Base-by-base conservation (phyloP, 1,139 yeast genomes). In the Lodderomyces orthopsilosis region DNA sequence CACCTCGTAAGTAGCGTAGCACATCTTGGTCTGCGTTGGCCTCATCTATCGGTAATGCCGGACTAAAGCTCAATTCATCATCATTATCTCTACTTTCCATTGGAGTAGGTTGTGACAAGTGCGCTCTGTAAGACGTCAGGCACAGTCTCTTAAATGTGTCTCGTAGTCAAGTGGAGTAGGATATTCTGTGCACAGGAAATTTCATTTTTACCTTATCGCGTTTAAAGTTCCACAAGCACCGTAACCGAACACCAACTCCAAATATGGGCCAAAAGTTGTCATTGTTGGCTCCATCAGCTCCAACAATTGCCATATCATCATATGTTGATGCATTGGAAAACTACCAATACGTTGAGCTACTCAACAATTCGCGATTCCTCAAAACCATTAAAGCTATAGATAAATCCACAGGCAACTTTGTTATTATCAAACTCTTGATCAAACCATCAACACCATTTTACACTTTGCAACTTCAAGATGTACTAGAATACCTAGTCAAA, bases 231-330 rank as follows among this genome's bases (percentile, higher is more conserved):
- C n/a, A n/a, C n/a, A n/a, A n/a, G n/a, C n/a, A n/a, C n/a, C n/a
- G n/a, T n/a, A n/a, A n/a, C n/a, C n/a, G n/a, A 13, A 5, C 15
- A 15, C 17, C 17, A n/a, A 4, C 17, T 27, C 17, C 32, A 4
- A 22, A 17, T 17, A 90, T 91, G 97, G 97, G 97, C 14, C 89
- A 88, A 17, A 85, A 86, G 60, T 68, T 91, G 51, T 90, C 97
- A 4, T 70, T 87, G 39, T 66, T 89, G 58, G 89, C 96, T 23
- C 96, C 96, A 6, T 81, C 93, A 12, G 90, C 97, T 3, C 91
- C 95, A 4, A 87, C 97, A 1, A 88, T 93, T 55, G 96, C 95
- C 10, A 75, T 90, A 4, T 90, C 94, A 26, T 91, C 98, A 1
- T 93, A 91, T 56, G 79, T 93, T 32, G 87, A 87, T 54, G 89